Percentiles rank a stretch among this genome's conserved stretches.
These are phyloP conservation scores for Cadophora gregata DNA, from an alignment of 2,329 filamentous ascomycete genomes.

Conservation along the genomic window DNA sequence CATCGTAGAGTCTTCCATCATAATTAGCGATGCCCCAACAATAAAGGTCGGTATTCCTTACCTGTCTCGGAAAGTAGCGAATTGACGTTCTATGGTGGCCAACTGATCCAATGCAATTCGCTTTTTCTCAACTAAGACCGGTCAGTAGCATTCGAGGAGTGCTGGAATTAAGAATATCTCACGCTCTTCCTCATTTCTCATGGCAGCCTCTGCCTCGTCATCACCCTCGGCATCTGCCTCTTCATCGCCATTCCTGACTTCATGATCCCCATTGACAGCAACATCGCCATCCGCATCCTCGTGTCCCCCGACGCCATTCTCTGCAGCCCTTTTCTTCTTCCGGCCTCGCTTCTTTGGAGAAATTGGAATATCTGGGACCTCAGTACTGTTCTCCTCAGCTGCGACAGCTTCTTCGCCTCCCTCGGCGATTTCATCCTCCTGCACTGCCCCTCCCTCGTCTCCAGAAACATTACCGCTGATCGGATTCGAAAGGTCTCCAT, in stretches of 20 bases:
- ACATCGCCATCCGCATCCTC: slow-evolving; percentile 38
- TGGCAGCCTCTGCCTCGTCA: slow-evolving; percentile 63
- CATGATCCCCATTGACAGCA: slow-evolving; percentile 39
- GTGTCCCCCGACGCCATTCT: slow-evolving; percentile 37
- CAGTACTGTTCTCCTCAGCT: slow-evolving; percentile 48
- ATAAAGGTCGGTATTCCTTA: slow-evolving; percentile 48
- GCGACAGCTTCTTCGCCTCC: slow-evolving; percentile 49
- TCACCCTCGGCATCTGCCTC: slow-evolving; percentile 62
- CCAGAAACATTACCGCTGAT: slow-evolving; percentile 43
- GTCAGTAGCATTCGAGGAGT: slow-evolving; percentile 39
- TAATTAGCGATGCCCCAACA: slow-evolving; percentile 33
- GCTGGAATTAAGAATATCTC: slow-evolving; percentile 44
- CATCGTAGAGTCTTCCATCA: slow-evolving; percentile 77
- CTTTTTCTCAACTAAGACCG: slow-evolving; percentile 73
- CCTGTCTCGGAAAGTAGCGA: slow-evolving; percentile 83
- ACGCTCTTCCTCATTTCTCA: slow-evolving; percentile 70
- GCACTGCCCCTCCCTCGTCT: slow-evolving; percentile 47
- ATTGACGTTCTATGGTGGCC: slow-evolving; percentile 83
- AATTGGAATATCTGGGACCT: slow-evolving; percentile 33
- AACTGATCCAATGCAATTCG: slow-evolving; percentile 81
- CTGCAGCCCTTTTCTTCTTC: slow-evolving; percentile 45
- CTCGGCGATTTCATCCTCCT: slow-evolving; percentile 54
- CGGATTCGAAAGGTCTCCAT: slow-evolving; percentile 44
- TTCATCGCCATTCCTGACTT: slow-evolving; percentile 53
- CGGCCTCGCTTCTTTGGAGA: slow-evolving; percentile 45